Base-by-base conservation (phyloP, 208 protist species). In the Phytomonas sp. region DNA sequence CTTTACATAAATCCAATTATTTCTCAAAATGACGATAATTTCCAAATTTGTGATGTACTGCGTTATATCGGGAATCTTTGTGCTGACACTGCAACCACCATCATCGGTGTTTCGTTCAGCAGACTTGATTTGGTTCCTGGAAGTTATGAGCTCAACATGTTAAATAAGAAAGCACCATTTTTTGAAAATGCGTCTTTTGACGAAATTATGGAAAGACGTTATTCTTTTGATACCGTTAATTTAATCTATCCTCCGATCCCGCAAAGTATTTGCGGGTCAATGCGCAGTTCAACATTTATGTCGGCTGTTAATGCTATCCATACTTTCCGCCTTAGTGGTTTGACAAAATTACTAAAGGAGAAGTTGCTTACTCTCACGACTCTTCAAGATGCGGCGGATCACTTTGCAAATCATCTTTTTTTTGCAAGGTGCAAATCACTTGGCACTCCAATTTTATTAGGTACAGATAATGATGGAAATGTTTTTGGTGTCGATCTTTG, bases 31-130 rank as follows among this genome's bases (percentile, higher is more conserved):
- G 29, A 33, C 29, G 72, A 60, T 16, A 32, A 52, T n/a, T 62
- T 86, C 66, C 78, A 83, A 19, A 62, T 88, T 74, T 83, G 78
- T 71, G 87, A 94, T 70, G 60, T 92, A 23, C 36, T 94, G 42
- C 56, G 75, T 11, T 70, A 69, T 62, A 79, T 93, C 42, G 77
- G 77, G 8, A 69, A 72, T 45, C 63, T 92, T 16, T 91, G 86
- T 65, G 79, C 88, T 63, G 75, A 91, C 61, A 83, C 74, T 49
- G 60, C 63, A 29, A 73, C 76, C 32, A 75, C 60, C 67, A 67
- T 94, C 49, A 67, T 83, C 19, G 86, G 86, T 52, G 73, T 92
- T 56, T 90, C 82, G 23, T 87, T 85, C 37, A 86, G 80, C 59
- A 59, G 40, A 0, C 67, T 73, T 33, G 33, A 59, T 8, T 66